phyloP scores from a whole-genome alignment of 2,329 filamentous ascomycete species.

The Sclerotinia trifoliorum region DNA sequence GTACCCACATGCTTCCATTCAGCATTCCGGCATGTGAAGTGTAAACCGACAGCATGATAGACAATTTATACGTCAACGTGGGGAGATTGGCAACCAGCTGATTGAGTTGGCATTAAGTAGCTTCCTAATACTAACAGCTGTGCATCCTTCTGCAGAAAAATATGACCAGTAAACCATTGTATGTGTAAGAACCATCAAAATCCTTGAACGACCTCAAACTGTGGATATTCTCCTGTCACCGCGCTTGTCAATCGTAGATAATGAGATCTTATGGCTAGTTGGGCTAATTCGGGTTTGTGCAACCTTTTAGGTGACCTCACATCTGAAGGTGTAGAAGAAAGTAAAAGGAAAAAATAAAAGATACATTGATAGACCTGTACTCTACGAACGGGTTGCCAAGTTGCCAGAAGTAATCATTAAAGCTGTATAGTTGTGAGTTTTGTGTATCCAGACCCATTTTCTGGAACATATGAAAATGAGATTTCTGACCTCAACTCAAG shows the following conservation, averaged over 20 bases:
- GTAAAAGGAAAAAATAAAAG: no score
- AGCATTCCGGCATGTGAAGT: constrained; percentile 2
- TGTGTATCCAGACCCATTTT: background rate
- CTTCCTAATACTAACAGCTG: background rate
- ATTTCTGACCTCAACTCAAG: background rate
- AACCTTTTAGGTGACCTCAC: background rate
- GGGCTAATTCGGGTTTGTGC: background rate
- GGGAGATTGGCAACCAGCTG: background rate
- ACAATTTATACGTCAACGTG: background rate
- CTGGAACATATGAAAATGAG: background rate
- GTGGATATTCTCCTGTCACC: background rate
- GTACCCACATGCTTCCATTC: background rate
- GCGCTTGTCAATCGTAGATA: background rate
- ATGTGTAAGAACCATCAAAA: background rate
- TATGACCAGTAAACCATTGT: background rate
- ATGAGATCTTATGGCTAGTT: background rate
- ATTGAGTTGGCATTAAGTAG: background rate
- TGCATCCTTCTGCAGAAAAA: background rate
- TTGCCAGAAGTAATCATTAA: background rate
- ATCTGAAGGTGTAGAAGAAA: background rate
- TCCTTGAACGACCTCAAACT: background rate
- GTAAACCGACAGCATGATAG: background rate
- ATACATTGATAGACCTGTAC: background rate
- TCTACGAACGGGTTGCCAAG: background rate
- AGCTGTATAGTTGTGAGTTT: background rate